Percentiles rank a stretch among this genome's conserved stretches.
Evolutionary conservation across 2,329 filamentous ascomycete species (phyloP).

Genomic region (Lachnellula arida): DNA sequence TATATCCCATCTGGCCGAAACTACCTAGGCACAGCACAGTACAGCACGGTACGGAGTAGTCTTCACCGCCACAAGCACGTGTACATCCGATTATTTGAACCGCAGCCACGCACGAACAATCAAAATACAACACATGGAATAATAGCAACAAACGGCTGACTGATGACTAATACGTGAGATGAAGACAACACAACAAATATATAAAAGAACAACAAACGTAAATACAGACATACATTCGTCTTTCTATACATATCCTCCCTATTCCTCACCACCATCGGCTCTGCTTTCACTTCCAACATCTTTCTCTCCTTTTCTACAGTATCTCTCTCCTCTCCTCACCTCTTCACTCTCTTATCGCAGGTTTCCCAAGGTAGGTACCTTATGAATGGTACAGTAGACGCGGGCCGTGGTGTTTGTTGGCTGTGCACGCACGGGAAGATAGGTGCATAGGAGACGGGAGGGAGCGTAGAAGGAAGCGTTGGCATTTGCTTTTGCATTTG

Average conservation of each 20-base stretch:
- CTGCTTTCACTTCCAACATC: slow-evolving; percentile 12
- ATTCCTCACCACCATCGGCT: slow-evolving; percentile 13
- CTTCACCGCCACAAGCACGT: slow-evolving; percentile 4
- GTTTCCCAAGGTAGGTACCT: too few species aligned
- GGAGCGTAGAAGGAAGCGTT: not conserved
- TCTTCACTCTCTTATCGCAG: not conserved
- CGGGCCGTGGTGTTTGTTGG: too few species aligned
- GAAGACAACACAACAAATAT: not conserved
- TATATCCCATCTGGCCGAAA: not conserved
- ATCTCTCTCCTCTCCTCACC: not conserved
- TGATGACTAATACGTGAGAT: not conserved
- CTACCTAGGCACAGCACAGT: not conserved
- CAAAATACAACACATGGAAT: too few species aligned
- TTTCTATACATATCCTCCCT: slow-evolving; percentile 23
- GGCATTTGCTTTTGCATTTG: not conserved
- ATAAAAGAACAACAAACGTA: not conserved
- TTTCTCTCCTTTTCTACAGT: not conserved
- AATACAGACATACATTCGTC: slow-evolving; percentile 21
- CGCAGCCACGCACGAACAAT: not conserved
- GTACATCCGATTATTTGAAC: not conserved
- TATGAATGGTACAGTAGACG: too few species aligned
- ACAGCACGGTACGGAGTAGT: too few species aligned
- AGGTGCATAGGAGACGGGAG: not conserved
- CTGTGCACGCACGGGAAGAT: not conserved
- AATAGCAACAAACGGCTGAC: not conserved